phyloP scores from a whole-genome alignment of 768 basidiomycete species.

The Kwoniella sp. region DNA sequence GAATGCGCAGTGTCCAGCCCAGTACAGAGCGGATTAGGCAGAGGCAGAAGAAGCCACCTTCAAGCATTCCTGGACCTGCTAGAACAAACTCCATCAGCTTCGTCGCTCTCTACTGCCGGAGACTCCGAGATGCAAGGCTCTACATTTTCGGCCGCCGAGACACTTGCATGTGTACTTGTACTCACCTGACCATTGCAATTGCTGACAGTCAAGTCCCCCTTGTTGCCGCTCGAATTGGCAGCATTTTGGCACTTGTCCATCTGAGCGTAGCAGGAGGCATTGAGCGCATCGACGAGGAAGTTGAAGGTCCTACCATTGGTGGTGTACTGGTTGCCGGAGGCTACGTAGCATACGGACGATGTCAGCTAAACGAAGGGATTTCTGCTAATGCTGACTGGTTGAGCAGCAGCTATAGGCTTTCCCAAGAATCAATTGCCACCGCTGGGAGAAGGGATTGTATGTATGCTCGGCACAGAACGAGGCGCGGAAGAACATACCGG shows the following conservation, averaged over 20 bases:
- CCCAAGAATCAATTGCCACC: too few species aligned
- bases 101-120: too few species aligned
- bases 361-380: not conserved
- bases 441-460: not conserved
- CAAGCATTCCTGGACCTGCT: conserved; percentile 24
- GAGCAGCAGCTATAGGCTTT: too few species aligned
- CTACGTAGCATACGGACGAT: not conserved
- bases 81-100: not conserved
- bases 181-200: conserved; percentile 32
- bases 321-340: conserved; percentile 21
- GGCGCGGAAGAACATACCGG: conserved; percentile 13
- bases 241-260: conserved; percentile 30
- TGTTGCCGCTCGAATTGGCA: conserved; percentile 28
- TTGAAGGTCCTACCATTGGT: conserved; percentile 24
- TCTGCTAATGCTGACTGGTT: not conserved
- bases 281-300: conserved; percentile 31
- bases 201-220: conserved; percentile 27
- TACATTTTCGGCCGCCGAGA: not conserved
- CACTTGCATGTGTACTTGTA: too few species aligned
- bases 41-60: conserved; percentile 9
- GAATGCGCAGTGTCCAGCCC: too few species aligned
- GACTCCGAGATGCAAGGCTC: not conserved
- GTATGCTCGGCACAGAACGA: not conserved
- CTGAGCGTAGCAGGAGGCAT: conserved; percentile 33
- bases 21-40: not conserved